A percentile compares a stretch with the other conserved stretches of the same genome.
Conservation (phyloP, 1,284 basidiomycete genomes). For the Rhizoctonia solani region DNA sequence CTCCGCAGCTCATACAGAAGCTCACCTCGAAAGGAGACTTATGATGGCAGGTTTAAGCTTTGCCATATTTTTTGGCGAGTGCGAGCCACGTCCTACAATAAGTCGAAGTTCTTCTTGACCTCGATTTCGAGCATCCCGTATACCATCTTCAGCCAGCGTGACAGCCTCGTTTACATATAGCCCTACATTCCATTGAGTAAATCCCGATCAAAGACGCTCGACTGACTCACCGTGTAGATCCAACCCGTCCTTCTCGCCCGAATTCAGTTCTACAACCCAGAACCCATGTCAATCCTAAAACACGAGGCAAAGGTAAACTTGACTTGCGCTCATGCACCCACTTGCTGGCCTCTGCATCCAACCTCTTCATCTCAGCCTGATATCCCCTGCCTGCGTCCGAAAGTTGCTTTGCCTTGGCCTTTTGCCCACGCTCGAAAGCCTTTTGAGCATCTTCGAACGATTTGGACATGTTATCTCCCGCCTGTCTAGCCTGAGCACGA, state of each 20-base stretch:
- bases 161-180: conserved; percentile 94
- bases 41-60: conserved; percentile 94
- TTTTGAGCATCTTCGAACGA: conserved; percentile 67
- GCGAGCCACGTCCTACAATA: conserved; percentile 84
- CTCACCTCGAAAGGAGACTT: conserved; percentile 78
- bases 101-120: conserved; percentile 74
- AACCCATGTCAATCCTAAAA: not conserved
- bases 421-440: conserved; percentile 71
- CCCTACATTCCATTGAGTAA: conserved; percentile 55
- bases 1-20: conserved; percentile 10
- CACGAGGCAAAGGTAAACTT: conserved; percentile 34
- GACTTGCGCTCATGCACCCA: conserved; percentile 81
- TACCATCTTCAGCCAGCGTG: conserved; percentile 64
- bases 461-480: conserved; percentile 58
- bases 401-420: conserved; percentile 80
- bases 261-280: not conserved
- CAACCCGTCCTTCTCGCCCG: conserved; percentile 61
- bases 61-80: conserved; percentile 76
- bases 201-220: not conserved
- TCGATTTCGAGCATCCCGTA: conserved; percentile 65
- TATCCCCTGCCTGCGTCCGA: conserved; percentile 82
- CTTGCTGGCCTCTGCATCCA: conserved; percentile 82
- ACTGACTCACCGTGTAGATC: conserved; percentile 57
- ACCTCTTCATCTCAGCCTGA: conserved; percentile 73
- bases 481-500: conserved; percentile 54